Base-by-base conservation (phyloP, 1,284 basidiomycete species). In the Coniferiporia weirii region DNA sequence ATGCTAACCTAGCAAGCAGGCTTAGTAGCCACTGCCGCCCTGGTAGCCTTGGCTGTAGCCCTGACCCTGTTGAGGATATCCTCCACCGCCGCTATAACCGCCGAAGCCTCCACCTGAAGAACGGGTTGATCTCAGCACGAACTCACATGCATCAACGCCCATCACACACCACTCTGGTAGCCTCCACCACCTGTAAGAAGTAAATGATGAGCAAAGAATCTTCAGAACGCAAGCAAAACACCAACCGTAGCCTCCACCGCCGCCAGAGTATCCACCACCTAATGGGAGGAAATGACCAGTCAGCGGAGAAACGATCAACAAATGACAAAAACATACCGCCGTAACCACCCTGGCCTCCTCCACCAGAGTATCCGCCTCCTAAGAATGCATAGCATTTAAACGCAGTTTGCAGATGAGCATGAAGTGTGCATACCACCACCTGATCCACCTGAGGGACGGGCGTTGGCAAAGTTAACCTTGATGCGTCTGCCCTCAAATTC, bases 401-500 rank as follows among this genome's bases (percentile, higher is more conserved):
- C 27, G 27, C 27, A 3, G 27, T 27, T 27, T 27, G 5, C 2
- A 27, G 27, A 27, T 3, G 27, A 27, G 5, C 27, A 5, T 27
- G 27, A 27, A 27, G 27, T 3, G 5, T 5, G 27, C 27, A 68
- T 65, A 60, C 74, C 75, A 35, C 77, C 76, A 56, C 79, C 76
- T 44, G 81, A 79, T 17, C 81, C 81, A 52, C 79, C 81, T 51
- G 74, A 69, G 61, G 80, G 79, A 66, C 91, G 85, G 59, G 92
- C 88, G 73, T 97, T 98, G 66, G 95, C 95, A 65, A 97, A 78
- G 80, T 98, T 98, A 64, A 98, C 95, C 74, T 90, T 89, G 71
- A 98, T 88, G 67, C 91, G 84, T 67, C 95, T 85, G 63, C 95
- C 94, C 74, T 98, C 95, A 67, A 98, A 86, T 69, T 96, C 93